Evolutionary conservation across 805 yeast genomes (phyloP), one percentile per base, ranked within the genome.

Genomic region (Candida silvicultrix): DNA sequence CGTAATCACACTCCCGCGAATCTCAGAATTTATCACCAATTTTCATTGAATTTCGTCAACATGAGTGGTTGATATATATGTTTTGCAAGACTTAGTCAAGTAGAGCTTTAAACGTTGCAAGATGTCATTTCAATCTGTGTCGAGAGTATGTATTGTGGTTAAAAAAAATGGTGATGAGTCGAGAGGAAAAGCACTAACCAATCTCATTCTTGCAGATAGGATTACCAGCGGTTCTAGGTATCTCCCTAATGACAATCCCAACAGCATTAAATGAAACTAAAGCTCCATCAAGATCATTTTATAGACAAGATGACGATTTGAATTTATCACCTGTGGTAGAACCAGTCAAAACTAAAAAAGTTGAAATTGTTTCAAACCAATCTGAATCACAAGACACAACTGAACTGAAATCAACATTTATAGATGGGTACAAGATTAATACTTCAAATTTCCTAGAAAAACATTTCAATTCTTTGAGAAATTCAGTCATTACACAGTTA

Each of bases 201-300:
- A 11, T 34, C 8, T 32, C 14, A 18, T 32, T 32, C 11, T 20
- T n/a, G 4, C 25, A 56, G 59, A 28, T 54, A 22, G 57, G 57
- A 6, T 41, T 56, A 1, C 58, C 59, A 22, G 16, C 52, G 19
- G 41, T 51, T 7, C 51, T 53, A 11, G 57, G 58, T 11, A 5
- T 52, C 21, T 43, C 57, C 3, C 7, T 53, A 12, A 18, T 50
- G 20, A 38, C 57, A 10, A 48, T 48, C 21, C 75, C 89, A 53
- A 77, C 43, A 36, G 73, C 67, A 51, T 81, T 45, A 45, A 57
- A 56, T 39, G 61, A 57, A n/a, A 18, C 56, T 1, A 49, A 35
- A 35, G 19, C 51, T 39, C 51, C 48, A 29, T 56, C 59, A 28
- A 57, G 61, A 55, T 54, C 58, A 4, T 57, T 57, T 44, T 57